These are phyloP conservation scores for Aurantiochytrium sp. DNA, from an alignment of 108 stramenopile genomes.

Conservation along the genomic window DNA sequence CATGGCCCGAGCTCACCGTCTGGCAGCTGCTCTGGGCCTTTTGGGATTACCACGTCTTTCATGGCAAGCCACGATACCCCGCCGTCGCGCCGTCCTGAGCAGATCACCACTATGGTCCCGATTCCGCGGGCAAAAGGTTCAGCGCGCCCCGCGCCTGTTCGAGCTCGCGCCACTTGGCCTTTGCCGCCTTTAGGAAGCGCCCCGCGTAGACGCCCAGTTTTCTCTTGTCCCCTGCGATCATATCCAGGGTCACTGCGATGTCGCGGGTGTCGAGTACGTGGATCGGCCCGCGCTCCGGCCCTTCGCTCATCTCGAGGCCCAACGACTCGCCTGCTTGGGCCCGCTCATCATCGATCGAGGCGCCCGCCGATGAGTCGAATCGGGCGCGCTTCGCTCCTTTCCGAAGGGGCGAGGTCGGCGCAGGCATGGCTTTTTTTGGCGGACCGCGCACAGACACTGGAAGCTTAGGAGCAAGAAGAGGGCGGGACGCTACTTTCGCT, in stretches of 20 bases:
- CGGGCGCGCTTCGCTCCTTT: too few relatives aligned
- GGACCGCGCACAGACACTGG: too few relatives aligned
- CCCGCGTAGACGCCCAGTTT: not conserved
- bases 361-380: too few relatives aligned
- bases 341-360: too few relatives aligned
- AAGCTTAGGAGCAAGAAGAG: too few relatives aligned
- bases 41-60: conserved; percentile 1
- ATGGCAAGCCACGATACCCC: not conserved
- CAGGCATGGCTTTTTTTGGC: too few relatives aligned
- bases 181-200: not conserved
- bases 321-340: too few relatives aligned
- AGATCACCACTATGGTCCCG: not conserved
- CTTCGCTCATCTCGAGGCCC: too few relatives aligned
- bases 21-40: conserved; percentile 51
- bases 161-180: not conserved
- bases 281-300: not conserved
- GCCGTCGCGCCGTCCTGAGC: not conserved
- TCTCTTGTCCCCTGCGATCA: not conserved
- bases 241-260: not conserved
- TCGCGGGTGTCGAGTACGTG: not conserved
- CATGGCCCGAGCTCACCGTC: conserved; percentile 81
- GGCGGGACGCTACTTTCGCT: too few relatives aligned
- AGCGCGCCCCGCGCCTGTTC: not conserved
- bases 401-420: too few relatives aligned
- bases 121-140: not conserved